Evolutionary conservation across 2,329 filamentous ascomycete species (phyloP).

Genomic region (Paracorniculantispora psalliotae): DNA sequence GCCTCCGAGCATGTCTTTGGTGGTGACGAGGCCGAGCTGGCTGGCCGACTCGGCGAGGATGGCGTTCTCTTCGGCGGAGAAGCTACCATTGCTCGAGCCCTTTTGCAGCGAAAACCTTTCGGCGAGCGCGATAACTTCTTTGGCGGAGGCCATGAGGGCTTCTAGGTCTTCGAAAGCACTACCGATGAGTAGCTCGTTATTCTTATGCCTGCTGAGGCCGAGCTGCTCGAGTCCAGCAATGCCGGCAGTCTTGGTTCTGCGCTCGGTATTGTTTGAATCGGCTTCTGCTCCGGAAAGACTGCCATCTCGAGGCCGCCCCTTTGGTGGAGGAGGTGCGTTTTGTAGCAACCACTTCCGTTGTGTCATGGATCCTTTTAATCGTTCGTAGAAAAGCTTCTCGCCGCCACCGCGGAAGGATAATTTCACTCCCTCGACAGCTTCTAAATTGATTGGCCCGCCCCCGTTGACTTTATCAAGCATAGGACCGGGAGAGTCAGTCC

Average conservation of each 20-base stretch:
- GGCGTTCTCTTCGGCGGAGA: slow-evolving; percentile 63
- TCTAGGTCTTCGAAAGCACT: slow-evolving; percentile 94
- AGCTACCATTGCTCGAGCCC: slow-evolving; percentile 53
- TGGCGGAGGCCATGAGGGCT: slow-evolving; percentile 93
- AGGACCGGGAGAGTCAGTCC: slow-evolving; percentile 76
- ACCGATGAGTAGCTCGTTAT: slow-evolving; percentile 89
- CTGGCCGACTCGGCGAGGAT: slow-evolving; percentile 72
- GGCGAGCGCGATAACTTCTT: slow-evolving; percentile 89
- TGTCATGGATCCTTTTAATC: slow-evolving; percentile 79
- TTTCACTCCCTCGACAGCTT: slow-evolving; percentile 73
- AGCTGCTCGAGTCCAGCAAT: slow-evolving; percentile 90
- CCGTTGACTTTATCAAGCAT: slow-evolving; percentile 41
- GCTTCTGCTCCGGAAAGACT: slow-evolving; percentile 23
- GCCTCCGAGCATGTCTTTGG: slow-evolving; percentile 86
- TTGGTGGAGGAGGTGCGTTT: slow-evolving; percentile 81
- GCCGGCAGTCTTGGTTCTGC: slow-evolving; percentile 61
- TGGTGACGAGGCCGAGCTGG: slow-evolving; percentile 84
- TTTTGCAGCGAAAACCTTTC: slow-evolving; percentile 75
- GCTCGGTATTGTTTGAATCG: slow-evolving; percentile 24
- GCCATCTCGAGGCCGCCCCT: slow-evolving; percentile 41
- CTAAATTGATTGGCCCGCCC: slow-evolving; percentile 33
- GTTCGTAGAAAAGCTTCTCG: slow-evolving; percentile 83
- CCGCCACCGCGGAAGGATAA: slow-evolving; percentile 87
- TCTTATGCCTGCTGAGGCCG: slow-evolving; percentile 77
- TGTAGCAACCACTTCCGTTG: slow-evolving; percentile 95